Evolutionary conservation across 2,329 filamentous ascomycete species (phyloP).

Genomic region (Scedosporium boydii): DNA sequence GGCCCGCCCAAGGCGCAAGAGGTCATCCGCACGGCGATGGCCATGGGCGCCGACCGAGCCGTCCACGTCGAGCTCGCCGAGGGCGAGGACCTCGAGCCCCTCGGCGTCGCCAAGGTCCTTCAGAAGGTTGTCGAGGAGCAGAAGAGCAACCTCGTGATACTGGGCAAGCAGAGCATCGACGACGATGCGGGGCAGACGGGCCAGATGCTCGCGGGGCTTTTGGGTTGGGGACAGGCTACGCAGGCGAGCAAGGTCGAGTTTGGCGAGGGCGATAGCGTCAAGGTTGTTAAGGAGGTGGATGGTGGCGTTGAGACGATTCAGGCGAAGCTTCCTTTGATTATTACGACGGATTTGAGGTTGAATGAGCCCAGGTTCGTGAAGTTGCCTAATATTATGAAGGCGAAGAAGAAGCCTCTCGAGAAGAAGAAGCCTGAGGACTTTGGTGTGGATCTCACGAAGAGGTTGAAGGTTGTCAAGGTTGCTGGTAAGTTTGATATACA

Average conservation of each 20-base stretch:
- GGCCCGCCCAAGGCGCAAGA: slow-evolving; percentile 83
- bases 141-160: slow-evolving; percentile 80
- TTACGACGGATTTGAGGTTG: slow-evolving; percentile 88
- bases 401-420: slow-evolving; percentile 98
- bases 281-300: slow-evolving; percentile 86
- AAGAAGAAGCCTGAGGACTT: slow-evolving; percentile 83
- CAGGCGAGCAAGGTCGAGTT: slow-evolving; percentile 82
- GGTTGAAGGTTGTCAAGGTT: slow-evolving; percentile 87
- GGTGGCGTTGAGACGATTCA: slow-evolving; percentile 85
- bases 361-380: slow-evolving; percentile 94
- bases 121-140: slow-evolving; percentile 71
- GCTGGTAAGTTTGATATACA: slow-evolving; percentile 55
- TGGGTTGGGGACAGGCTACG: slow-evolving; percentile 91
- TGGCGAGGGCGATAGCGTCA: slow-evolving; percentile 57
- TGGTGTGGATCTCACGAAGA: slow-evolving; percentile 62
- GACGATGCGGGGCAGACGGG: slow-evolving; percentile 93
- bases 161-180: slow-evolving; percentile 98
- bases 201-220: slow-evolving; percentile 89
- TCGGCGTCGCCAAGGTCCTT: slow-evolving; percentile 87
- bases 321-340: slow-evolving; percentile 80
- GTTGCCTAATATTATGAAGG: slow-evolving; percentile 99
- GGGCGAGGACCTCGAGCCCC: slow-evolving; percentile 70
- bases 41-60: slow-evolving; percentile 90
- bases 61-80: slow-evolving; percentile 80
- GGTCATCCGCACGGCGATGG: slow-evolving; percentile 90